Evolutionary conservation across 2,329 filamentous ascomycete species (phyloP), one percentile per base, ranked within the genome.

Genomic region (Fusarium paranaense): DNA sequence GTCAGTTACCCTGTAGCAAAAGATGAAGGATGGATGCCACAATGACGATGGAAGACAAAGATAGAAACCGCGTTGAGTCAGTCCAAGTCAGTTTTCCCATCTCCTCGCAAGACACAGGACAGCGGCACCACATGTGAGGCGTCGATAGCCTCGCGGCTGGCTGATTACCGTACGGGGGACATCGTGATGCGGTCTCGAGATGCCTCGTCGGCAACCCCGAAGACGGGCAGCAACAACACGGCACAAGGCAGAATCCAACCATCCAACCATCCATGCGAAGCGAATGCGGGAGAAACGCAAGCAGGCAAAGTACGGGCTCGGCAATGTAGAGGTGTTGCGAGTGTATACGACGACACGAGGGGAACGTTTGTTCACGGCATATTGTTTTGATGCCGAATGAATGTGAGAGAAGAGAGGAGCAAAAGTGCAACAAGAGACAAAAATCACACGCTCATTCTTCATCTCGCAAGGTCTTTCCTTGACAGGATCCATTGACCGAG

Each of bases 201-300:
- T 68, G 67, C 71, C 71, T 73, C 37, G 27, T 73, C 70, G 70
- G 71, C 25, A 61, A 70, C 10, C 8, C 47, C 47, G 47, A 52
- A 52, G 47, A 30, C 25, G 1, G 25, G 10, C 25, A 30, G 47
- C 6, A 52, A 16, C 47, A 54, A 32, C 47, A 20, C 47, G 47
- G 27, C 47, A 54, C 47, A 54, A 54, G 47, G 47, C 47, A 54
- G 47, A 54, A 54, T 54, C 25, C 42, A 45, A 14, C 40, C 40
- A 42, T 47, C 14, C 42, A 22, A 16, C n/a, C 6, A 42, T 47
- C 14, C 22, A 45, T 45, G 42, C 42, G 22, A 27, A 25, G 42
- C 42, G 42, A 47, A 47, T 47, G 42, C 42, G 42, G 42, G 22
- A 13, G 45, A 27, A 50, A 50, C 25, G 45, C 45, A 50, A 27